Evolutionary conservation across 2,329 filamentous ascomycete species (phyloP).

Genomic region (Ustulina deusta): DNA sequence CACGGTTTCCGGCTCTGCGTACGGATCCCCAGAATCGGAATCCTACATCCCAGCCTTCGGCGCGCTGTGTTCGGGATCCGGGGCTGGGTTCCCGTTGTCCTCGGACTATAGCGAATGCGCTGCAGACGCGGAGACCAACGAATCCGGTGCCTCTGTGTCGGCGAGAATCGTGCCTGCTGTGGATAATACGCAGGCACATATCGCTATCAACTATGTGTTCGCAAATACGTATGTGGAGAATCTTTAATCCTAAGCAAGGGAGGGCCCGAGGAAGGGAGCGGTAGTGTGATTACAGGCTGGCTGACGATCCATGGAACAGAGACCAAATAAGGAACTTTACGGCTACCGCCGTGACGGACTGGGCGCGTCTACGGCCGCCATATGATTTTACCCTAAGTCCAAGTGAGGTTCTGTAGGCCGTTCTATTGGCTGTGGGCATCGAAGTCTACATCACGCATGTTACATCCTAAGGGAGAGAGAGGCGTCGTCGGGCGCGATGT

Average conservation of each 20-base stretch:
- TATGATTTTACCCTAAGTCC: conserved; percentile 31
- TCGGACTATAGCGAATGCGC: conserved; percentile 32
- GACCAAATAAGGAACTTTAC: conserved; percentile 21
- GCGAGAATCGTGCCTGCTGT: conserved; percentile 30
- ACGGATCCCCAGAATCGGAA: conserved; percentile 4
- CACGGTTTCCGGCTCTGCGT: conserved; percentile 18
- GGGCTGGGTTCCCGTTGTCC: conserved; percentile 27
- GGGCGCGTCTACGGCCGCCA: conserved; percentile 33
- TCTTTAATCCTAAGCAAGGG: neutral
- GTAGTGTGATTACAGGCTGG: neutral
- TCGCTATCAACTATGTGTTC: conserved; percentile 34
- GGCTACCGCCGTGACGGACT: conserved; percentile 31
- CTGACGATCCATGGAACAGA: conserved; percentile 10
- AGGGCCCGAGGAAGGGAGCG: too few species aligned
- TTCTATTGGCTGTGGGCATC: neutral
- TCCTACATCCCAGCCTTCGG: conserved; percentile 33
- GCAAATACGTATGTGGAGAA: conserved; percentile 27
- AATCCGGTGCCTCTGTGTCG: conserved; percentile 18
- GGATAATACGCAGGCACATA: conserved; percentile 30
- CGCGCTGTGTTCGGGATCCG: conserved; percentile 25
- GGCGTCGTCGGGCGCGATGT: neutral
- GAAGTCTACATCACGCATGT: neutral
- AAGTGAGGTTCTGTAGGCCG: neutral
- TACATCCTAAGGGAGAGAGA: neutral
- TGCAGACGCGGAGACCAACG: conserved; percentile 7